Evolutionary conservation across 176 grass and related monocot genomes (phyloP), one percentile per base, ranked within the genome.

Genomic region (Oryza glaberrima): DNA sequence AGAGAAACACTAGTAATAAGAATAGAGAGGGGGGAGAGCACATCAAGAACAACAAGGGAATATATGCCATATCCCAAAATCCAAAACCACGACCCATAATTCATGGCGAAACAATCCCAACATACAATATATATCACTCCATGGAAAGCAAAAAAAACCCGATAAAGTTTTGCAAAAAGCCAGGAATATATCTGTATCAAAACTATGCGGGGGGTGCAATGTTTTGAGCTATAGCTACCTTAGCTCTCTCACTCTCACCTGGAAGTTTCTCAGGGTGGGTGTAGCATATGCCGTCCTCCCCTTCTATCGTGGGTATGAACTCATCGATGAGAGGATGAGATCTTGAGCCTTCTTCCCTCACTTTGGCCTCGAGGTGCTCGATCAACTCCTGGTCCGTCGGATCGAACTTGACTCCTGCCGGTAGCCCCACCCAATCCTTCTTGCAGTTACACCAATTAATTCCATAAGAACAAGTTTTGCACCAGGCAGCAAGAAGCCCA

Each of bases 251-350:
- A 67, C 15, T 47, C 88, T 83, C 84, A 98, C 96, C 97, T 81
- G 97, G 97, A 76, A 99, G 91, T 87, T 94, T 99, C 82, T 99
- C 97, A 30, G 97, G 97, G 83, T 99, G 97, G 23, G 97, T 99
- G 87, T 99, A 99, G 77, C 97, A 99, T 82, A 99, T 99, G 76
- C 97, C 97, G 63, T 99, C 90, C 82, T 99, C 97, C 9, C 97
- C 97, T 43, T 96, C 90, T 72, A 99, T 99, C 14, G 97, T 96
- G 15, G 94, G 94, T 90, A 99, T 99, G 66, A 96, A 99, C 84
- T 92, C 94, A 73, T 99, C 92, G 86, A 99, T 92, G 43, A 99
- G 90, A 81, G 97, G 94, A 47, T 99, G 97, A 49, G 93, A 93
- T 90, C 83, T 96, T n/a, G 66, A 83, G 68, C 89, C 88, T 86